Evolutionary conservation across 148 eudicot genomes (phyloP).

Genomic region (Cornus kousa): DNA sequence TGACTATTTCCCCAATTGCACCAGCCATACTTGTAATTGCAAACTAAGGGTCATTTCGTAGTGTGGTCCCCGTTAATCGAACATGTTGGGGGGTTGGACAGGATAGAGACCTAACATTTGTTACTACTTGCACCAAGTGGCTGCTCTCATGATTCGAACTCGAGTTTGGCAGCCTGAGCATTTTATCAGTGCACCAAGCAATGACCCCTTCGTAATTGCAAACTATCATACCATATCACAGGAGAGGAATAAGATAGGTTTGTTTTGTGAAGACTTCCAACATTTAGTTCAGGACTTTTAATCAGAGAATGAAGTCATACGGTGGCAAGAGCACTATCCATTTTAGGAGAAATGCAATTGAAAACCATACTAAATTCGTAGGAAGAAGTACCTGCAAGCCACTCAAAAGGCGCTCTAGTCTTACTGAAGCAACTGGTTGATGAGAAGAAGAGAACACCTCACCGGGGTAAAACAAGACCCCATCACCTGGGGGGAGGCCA

Average conservation of each 20-base stretch:
- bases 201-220: background rate
- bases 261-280: background rate
- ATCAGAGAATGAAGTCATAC: background rate
- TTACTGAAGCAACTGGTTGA: slow-evolving; percentile 88
- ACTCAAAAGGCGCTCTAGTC: slow-evolving; percentile 91
- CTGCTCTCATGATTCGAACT: no score
- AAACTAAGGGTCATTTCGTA: no score
- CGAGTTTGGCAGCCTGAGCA: no score
- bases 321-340: slow-evolving; percentile 4
- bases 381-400: slow-evolving; percentile 80
- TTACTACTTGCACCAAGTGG: no score
- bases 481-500: slow-evolving; percentile 99
- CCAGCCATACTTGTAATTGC: no score
- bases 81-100: no score
- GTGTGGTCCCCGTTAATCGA: no score
- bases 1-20: no score
- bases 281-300: background rate
- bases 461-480: slow-evolving; percentile 95
- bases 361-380: background rate
- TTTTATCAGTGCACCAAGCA: no score
- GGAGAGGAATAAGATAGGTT: background rate
- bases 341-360: background rate
- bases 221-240: background rate
- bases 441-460: slow-evolving; percentile 87
- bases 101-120: no score